Evolutionary conservation across 306 rosid genomes (phyloP).

Genomic region (Crataegus laevigata): DNA sequence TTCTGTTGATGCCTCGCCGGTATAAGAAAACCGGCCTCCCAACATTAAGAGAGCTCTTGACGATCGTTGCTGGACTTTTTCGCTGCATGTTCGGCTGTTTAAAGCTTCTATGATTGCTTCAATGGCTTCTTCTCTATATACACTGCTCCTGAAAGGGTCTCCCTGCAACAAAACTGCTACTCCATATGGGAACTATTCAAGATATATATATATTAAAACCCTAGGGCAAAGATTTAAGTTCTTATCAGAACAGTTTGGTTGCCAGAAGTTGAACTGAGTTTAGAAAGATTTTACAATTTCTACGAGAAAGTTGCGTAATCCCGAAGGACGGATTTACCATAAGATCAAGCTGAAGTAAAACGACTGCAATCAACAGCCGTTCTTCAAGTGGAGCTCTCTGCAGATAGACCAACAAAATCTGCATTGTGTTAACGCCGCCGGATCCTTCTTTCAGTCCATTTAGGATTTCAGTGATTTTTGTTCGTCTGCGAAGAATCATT

Average conservation of each 20-base stretch:
- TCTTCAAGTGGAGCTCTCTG: constrained; percentile 50
- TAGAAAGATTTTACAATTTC: not conserved
- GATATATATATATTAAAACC: not conserved
- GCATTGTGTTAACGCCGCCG: constrained; percentile 55
- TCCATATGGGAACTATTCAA: constrained; percentile 49
- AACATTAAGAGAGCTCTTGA: constrained; percentile 58
- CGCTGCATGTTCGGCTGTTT: constrained; percentile 31
- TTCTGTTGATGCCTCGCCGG: constrained; percentile 53
- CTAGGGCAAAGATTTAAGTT: not conserved
- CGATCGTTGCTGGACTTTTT: constrained; percentile 47
- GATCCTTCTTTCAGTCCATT: constrained; percentile 63
- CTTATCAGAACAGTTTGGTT: not conserved
- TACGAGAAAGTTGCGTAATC: not conserved
- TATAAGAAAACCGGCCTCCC: constrained; percentile 55
- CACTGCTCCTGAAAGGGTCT: constrained; percentile 48
- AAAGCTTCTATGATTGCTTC: constrained; percentile 50
- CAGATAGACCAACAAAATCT: constrained; percentile 53
- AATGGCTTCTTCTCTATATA: constrained; percentile 75
- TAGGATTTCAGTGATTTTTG: constrained; percentile 39
- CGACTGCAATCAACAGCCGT: constrained; percentile 53
- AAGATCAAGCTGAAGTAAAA: constrained; percentile 67
- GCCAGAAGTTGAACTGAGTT: not conserved
- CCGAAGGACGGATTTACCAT: constrained; percentile 43
- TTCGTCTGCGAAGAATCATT: constrained; percentile 42
- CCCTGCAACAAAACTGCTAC: constrained; percentile 80